phyloP scores from a whole-genome alignment of 768 basidiomycete genomes.

The Boletus barrowsii region DNA sequence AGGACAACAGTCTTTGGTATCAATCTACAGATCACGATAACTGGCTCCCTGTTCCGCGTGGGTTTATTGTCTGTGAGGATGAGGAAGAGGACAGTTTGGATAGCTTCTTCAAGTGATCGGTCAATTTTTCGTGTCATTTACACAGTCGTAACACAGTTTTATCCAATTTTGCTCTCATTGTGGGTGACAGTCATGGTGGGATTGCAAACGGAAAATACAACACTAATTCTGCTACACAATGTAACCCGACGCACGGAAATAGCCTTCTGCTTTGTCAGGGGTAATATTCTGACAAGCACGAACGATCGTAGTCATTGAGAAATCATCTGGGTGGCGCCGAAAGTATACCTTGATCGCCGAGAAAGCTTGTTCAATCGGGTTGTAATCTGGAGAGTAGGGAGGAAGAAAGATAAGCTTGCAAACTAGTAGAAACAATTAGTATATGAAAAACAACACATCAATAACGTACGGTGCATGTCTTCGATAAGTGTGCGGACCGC shows the following conservation, averaged over 20 bases:
- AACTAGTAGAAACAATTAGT: background rate
- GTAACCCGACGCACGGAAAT: slow-evolving; percentile 3
- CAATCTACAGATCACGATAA: background rate
- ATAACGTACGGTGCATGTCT: slow-evolving; percentile 17
- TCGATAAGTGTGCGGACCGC: slow-evolving; percentile 18
- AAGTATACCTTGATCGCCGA: background rate
- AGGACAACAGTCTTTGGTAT: background rate
- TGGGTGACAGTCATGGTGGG: no score
- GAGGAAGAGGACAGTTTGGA: background rate
- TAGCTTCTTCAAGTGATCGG: background rate
- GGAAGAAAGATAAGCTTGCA: slow-evolving; percentile 1
- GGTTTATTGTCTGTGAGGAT: background rate
- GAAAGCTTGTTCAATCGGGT: slow-evolving; percentile 10
- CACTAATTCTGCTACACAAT: background rate
- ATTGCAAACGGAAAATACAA: no score
- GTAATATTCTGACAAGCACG: slow-evolving; percentile 4
- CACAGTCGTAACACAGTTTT: no score
- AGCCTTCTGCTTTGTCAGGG: background rate
- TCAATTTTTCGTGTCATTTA: no score
- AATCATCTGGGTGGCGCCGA: background rate
- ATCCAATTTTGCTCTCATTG: no score
- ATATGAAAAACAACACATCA: background rate
- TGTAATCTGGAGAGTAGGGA: background rate
- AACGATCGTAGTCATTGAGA: background rate
- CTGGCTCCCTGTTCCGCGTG: background rate